These are phyloP conservation scores for Cordyceps farinosa DNA, from an alignment of 2,329 filamentous ascomycete genomes.

Conservation along the genomic window DNA sequence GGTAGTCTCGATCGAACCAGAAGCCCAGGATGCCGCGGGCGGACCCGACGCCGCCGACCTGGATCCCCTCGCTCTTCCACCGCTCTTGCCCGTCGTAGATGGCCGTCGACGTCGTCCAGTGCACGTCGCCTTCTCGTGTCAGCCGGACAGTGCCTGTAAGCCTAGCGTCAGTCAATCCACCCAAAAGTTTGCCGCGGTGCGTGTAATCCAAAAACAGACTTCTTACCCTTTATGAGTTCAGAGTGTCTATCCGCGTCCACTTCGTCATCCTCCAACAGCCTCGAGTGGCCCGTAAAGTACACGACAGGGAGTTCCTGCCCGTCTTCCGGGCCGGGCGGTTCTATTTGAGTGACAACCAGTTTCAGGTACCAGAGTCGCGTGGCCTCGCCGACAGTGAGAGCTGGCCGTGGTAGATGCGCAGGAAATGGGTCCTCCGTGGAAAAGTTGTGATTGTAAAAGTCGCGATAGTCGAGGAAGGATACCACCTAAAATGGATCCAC, in stretches of 20 bases:
- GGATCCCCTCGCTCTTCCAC: conserved; percentile 74
- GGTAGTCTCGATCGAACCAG: conserved; percentile 51
- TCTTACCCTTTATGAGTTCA: conserved; percentile 55
- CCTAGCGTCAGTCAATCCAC: conserved; percentile 23
- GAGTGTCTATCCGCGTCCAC: conserved; percentile 66
- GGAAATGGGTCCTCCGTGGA: conserved; percentile 39
- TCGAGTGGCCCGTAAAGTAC: conserved; percentile 61
- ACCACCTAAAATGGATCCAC: conserved; percentile 32
- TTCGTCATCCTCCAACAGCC: conserved; percentile 58
- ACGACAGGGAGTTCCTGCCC: conserved; percentile 60
- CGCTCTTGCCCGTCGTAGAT: conserved; percentile 62
- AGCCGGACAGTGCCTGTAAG: conserved; percentile 56
- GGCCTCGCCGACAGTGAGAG: conserved; percentile 62
- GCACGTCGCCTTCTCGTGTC: conserved; percentile 66
- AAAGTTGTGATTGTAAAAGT: conserved; percentile 73
- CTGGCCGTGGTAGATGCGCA: conserved; percentile 42
- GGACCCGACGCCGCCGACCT: conserved; percentile 64
- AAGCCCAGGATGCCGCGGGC: conserved; percentile 54
- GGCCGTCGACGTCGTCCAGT: conserved; percentile 65
- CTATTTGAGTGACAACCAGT: conserved; percentile 58
- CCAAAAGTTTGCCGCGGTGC: neutral
- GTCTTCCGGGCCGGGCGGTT: conserved; percentile 55
- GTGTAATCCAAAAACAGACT: neutral
- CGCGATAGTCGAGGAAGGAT: conserved; percentile 62
- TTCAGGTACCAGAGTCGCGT: conserved; percentile 68